phyloP scores from a whole-genome alignment of 768 basidiomycete genomes.

The Chalciporus chontae region DNA sequence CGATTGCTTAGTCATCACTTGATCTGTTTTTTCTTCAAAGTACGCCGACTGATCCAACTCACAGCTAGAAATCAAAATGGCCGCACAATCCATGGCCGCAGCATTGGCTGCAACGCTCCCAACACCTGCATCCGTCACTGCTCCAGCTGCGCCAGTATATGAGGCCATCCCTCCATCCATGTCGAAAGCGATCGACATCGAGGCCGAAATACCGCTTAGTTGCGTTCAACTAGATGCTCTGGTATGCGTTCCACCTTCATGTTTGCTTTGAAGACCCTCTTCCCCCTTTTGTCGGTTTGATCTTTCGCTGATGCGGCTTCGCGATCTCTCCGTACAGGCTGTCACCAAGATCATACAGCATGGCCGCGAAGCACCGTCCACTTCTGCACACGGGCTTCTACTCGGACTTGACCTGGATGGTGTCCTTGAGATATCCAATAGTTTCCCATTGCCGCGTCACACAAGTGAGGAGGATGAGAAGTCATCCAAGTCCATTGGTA shows the following conservation, averaged over 20 bases:
- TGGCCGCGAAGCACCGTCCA: constrained; percentile 68
- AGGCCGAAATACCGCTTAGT: constrained; percentile 80
- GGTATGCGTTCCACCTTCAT: constrained; percentile 45
- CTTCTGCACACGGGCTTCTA: constrained; percentile 79
- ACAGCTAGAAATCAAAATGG: constrained; percentile 38
- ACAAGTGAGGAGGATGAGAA: constrained; percentile 78
- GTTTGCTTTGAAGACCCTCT: constrained; percentile 1
- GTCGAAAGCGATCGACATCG: constrained; percentile 91
- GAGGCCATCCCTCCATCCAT: constrained; percentile 91
- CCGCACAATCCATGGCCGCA: constrained; percentile 87
- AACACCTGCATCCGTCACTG: constrained; percentile 52
- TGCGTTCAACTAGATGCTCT: constrained; percentile 83
- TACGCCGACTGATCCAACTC: background rate
- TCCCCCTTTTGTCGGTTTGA: background rate
- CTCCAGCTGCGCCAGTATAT: constrained; percentile 63
- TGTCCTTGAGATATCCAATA: constrained; percentile 85
- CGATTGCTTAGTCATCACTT: constrained; percentile 22
- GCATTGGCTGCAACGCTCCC: constrained; percentile 84
- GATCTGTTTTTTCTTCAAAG: background rate
- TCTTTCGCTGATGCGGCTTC: constrained; percentile 14
- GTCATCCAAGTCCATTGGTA: constrained; percentile 70
- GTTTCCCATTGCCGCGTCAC: constrained; percentile 78
- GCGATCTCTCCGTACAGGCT: constrained; percentile 47
- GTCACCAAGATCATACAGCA: constrained; percentile 94
- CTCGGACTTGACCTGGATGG: constrained; percentile 93